Percentiles rank a stretch among this genome's conserved stretches.
These are phyloP conservation scores for Jatropha multifida DNA, from an alignment of 441 rosid species.

Conservation along the genomic window DNA sequence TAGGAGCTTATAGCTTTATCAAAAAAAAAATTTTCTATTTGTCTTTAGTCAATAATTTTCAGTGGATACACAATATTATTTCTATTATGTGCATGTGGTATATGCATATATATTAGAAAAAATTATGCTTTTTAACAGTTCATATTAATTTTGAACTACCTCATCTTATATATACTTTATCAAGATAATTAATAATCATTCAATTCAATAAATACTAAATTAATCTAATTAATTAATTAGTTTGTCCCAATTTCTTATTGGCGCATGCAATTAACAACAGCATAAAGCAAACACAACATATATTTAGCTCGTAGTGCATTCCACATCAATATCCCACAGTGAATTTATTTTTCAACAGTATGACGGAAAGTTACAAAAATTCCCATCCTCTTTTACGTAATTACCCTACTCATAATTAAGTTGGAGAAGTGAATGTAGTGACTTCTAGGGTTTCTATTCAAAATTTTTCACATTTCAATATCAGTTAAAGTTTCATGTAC, in stretches of 20 bases:
- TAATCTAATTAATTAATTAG: not conserved
- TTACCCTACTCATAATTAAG: not conserved
- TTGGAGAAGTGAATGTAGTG: not conserved
- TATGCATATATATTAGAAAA: not conserved
- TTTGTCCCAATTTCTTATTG: not conserved
- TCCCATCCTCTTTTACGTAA: not conserved
- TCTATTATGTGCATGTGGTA: not conserved
- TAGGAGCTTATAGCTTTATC: not conserved
- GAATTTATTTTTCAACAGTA: conserved; percentile 6
- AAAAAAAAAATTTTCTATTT: too few relatives aligned
- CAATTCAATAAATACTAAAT: not conserved
- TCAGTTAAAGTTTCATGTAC: too few relatives aligned
- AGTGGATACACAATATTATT: too few relatives aligned
- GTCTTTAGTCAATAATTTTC: too few relatives aligned
- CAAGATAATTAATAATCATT: not conserved
- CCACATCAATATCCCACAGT: conserved; percentile 31
- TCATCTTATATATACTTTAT: not conserved
- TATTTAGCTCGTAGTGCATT: conserved; percentile 15
- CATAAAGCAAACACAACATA: not conserved
- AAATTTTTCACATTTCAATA: too few relatives aligned
- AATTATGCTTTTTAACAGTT: not conserved
- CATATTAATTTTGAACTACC: not conserved
- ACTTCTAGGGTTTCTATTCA: too few relatives aligned
- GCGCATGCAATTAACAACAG: not conserved
- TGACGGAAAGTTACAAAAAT: conserved; percentile 3